These are phyloP conservation scores for Tylopilus sp. DNA, from an alignment of 768 basidiomycete genomes.

Conservation along the genomic window DNA sequence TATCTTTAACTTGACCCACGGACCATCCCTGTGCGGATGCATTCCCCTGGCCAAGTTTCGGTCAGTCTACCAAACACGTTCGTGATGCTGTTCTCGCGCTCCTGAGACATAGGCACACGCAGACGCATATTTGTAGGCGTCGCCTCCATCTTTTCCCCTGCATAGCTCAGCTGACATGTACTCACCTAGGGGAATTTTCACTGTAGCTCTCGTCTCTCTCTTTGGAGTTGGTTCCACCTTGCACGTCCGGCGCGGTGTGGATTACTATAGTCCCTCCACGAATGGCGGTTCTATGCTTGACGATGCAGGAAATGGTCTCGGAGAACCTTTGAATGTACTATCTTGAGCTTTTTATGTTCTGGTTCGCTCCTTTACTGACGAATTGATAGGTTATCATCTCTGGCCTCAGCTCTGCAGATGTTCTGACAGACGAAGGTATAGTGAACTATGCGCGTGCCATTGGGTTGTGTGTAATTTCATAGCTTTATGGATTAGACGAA, in stretches of 20 bases:
- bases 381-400: conserved; percentile 55
- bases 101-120: neutral
- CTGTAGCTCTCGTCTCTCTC: neutral
- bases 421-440: conserved; percentile 54
- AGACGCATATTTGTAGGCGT: neutral
- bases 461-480: conserved; percentile 48
- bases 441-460: conserved; percentile 57
- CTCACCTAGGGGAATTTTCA: neutral
- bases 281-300: conserved; percentile 46
- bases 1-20: neutral
- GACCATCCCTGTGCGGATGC: neutral
- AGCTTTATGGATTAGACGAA: neutral
- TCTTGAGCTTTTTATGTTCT: neutral
- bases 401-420: conserved; percentile 52
- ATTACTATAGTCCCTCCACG: conserved; percentile 34
- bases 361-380: neutral
- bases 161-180: neutral
- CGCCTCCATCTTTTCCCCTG: neutral
- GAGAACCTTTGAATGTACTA: conserved; percentile 42
- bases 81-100: neutral
- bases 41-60: neutral
- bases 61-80: conserved; percentile 2
- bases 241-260: conserved; percentile 10
- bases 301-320: conserved; percentile 36
- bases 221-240: conserved; percentile 1